phyloP scores from a whole-genome alignment of 768 basidiomycete species.

The Clavulina sp. region DNA sequence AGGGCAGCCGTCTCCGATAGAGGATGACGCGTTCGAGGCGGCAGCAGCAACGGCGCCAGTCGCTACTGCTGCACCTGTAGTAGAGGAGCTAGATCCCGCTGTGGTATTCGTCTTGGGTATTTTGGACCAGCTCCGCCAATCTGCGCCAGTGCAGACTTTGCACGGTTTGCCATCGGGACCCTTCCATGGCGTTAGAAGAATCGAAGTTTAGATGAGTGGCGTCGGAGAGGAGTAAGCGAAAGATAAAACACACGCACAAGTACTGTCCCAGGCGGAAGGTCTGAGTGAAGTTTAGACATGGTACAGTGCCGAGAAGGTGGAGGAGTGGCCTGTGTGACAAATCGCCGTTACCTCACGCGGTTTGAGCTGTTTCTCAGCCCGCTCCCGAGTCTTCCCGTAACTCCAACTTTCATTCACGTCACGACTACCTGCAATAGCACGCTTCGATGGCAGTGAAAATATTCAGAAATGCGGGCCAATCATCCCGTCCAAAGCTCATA shows the following conservation, averaged over 20 bases:
- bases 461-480: too few species aligned
- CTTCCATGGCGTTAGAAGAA: not conserved
- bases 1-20: conserved; percentile 54
- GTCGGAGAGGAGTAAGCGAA: too few species aligned
- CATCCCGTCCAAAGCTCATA: too few species aligned
- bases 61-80: conserved; percentile 18
- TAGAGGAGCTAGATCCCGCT: conserved; percentile 14
- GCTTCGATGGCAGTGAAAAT: too few species aligned
- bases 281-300: not conserved
- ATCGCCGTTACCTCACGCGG: too few species aligned
- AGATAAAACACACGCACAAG: not conserved
- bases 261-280: not conserved
- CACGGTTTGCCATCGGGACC: conserved; percentile 92
- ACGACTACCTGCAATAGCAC: too few species aligned
- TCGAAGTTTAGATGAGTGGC: too few species aligned
- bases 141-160: conserved; percentile 60
- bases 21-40: conserved; percentile 16
- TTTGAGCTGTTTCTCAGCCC: too few species aligned
- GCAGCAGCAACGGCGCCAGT: conserved; percentile 10
- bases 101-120: conserved; percentile 15
- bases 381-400: too few species aligned
- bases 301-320: too few species aligned
- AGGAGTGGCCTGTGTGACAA: too few species aligned
- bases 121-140: conserved; percentile 45
- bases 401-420: too few species aligned